Evolutionary conservation across 1,284 basidiomycete species (phyloP), one percentile per base, ranked within the genome.

Genomic region (Blastosporella zonata): DNA sequence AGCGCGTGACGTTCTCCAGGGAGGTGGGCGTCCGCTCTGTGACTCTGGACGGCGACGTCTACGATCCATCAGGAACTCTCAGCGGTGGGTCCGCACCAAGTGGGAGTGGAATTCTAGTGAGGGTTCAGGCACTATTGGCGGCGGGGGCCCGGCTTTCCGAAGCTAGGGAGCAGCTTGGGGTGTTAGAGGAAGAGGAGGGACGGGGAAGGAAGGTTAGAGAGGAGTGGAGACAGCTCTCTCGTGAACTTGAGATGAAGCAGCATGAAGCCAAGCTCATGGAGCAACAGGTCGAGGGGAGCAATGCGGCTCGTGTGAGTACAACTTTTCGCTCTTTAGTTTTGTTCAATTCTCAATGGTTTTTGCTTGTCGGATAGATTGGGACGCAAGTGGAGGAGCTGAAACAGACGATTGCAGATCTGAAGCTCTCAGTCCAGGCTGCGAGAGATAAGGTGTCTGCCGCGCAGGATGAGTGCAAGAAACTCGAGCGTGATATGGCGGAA

Each of bases 401-500:
- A 66, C 68, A 81, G 57, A 73, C 73, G 0, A 84, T 97, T 22
- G 68, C 60, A 0, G 80, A 88, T 45, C 73, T 96, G n/a, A 80
- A 82, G 47, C 67, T 70, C 13, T 79, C 84, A 1, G 75, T 93
- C 25, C 69, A 82, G 47, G 69, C 69, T 0, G 86, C 92, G 6
- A 84, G 87, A 63, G 75, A 83, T 49, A 89, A 90, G 61, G 89
- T 96, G 64, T 81, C 81, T 57, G 76, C 73, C 2, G 91, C 93
- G 0, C 72, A 84, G 46, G 82, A 76, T 0, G 94, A 98, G 54
- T 82, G 83, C 63, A 85, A 85, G 70, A 89, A 87, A 56, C 82
- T 98, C 20, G 90, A 98, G 69, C 87, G 87, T 62, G 97, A 99
- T 65, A 98, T 99, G 93, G 84, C 83, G 46, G 97, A 99, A 73